Evolutionary conservation across 495 filamentous ascomycete genomes (phyloP).

Genomic region (Xylaria sp.): DNA sequence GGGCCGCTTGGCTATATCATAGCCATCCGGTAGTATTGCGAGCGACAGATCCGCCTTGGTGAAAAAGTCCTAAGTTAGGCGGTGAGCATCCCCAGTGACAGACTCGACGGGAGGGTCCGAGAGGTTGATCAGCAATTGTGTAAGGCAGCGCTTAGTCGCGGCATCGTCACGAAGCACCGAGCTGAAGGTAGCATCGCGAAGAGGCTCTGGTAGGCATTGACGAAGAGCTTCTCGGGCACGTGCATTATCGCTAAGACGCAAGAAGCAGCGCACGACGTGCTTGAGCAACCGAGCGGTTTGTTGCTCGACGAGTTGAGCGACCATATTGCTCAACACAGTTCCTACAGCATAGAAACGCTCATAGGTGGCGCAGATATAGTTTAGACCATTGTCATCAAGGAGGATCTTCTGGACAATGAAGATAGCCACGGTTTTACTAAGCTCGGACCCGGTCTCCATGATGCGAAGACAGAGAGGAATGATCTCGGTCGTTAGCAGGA

Average conservation of each 20-base stretch:
- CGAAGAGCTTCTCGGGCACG: slow-evolving; percentile 93
- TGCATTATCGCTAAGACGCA: slow-evolving; percentile 96
- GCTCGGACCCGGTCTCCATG: slow-evolving; percentile 98
- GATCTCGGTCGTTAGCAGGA: slow-evolving; percentile 97
- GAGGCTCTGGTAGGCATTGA: slow-evolving; percentile 94
- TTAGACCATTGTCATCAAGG: slow-evolving; percentile 94
- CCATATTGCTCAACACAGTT: slow-evolving; percentile 98
- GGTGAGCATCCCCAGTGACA: slow-evolving; percentile 40
- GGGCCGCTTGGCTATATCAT: neutral
- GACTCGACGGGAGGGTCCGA: slow-evolving; percentile 86
- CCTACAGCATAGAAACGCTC: slow-evolving; percentile 99
- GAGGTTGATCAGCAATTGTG: slow-evolving; percentile 95
- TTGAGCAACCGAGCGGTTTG: slow-evolving; percentile 96
- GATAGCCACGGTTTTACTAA: slow-evolving; percentile 98
- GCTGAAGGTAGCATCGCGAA: slow-evolving; percentile 96
- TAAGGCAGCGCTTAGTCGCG: slow-evolving; percentile 96
- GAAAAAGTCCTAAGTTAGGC: slow-evolving; percentile 12
- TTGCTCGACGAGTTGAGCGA: slow-evolving; percentile 94
- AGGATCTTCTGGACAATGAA: slow-evolving; percentile 99
- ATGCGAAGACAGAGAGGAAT: slow-evolving; percentile 97
- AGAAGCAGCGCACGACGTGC: slow-evolving; percentile 97
- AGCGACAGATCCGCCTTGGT: neutral
- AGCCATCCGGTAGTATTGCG: neutral
- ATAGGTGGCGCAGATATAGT: slow-evolving; percentile 98
- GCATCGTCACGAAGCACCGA: slow-evolving; percentile 96